Base-by-base conservation (phyloP, 2,329 filamentous ascomycete genomes). In the Xylariales sp. region DNA sequence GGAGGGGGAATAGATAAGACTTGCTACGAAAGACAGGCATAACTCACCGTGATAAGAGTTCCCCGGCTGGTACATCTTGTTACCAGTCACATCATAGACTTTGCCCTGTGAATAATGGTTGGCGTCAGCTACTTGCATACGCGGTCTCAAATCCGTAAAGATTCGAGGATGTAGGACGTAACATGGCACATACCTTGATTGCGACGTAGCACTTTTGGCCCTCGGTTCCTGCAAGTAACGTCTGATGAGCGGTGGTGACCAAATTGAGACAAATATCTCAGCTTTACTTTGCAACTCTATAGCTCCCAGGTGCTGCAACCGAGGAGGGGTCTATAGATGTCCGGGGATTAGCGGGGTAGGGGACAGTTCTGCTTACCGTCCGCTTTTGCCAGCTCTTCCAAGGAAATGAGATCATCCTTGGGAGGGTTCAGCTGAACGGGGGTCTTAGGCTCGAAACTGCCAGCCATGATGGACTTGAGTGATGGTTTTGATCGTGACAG, bases 1-100 rank as follows among this genome's bases (percentile, higher is more conserved):
- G 28, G n/a, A 16, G 28, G 7, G 28, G n/a, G 8, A 16, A 16
- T 14, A 29, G 28, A 33, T 19, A 10, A 17, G 30, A 35, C 17
- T n/a, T n/a, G n/a, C n/a, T n/a, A n/a, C n/a, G n/a, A n/a, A 30
- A 15, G 8, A 17, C 20, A 20, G 10, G 29, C 15, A 29, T 13
- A 17, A 63, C 74, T 55, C 71, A 96, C 93, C 86, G 53, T 87
- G 77, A 63, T 98, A 98, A 46, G 83, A 81, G 33, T 88, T 90
- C 17, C 81, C 84, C 8, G 85, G 81, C 32, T 81, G 80, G 60
- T 98, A 98, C 13, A 86, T 81, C 48, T 85, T 81, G 63, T 97
- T 98, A 36, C 84, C 86, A 17, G 80, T 88, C 43, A 98, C 93
- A 57, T 98, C 91, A 57, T 96, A 98, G 37, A 98, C 84, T 44